Conservation (phyloP, 1,284 basidiomycete genomes). For the Malassezia vespertilionis region DNA sequence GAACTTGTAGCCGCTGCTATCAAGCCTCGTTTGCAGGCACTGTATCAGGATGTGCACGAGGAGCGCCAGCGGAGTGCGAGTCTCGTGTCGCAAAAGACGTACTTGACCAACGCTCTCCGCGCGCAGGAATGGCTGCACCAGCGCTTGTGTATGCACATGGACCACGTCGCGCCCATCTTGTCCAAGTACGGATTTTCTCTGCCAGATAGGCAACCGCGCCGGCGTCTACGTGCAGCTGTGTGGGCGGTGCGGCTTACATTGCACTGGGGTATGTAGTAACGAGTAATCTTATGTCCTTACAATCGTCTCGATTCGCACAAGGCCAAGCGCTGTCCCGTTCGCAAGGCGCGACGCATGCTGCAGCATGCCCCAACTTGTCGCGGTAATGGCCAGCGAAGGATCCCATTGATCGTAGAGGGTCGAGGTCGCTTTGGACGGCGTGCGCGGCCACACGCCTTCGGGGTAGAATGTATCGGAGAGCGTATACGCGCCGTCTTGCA, state of each 20-base stretch:
- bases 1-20: background rate
- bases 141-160: slow-evolving; percentile 4
- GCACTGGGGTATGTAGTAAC: slow-evolving; percentile 1
- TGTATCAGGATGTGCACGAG: slow-evolving; percentile 1
- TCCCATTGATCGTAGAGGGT: slow-evolving; percentile 7
- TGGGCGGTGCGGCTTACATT: slow-evolving; percentile 7
- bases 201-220: background rate
- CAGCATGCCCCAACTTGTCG: slow-evolving; percentile 6
- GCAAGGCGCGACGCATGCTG: slow-evolving; percentile 8
- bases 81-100: slow-evolving; percentile 12
- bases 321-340: slow-evolving; percentile 7
- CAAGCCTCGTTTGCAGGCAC: background rate
- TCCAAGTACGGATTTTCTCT: background rate
- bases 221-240: slow-evolving; percentile 1
- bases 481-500: background rate
- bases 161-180: background rate
- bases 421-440: background rate
- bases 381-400: slow-evolving; percentile 2
- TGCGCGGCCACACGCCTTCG: slow-evolving; percentile 8
- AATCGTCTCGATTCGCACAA: slow-evolving; percentile 11
- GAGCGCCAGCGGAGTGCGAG: slow-evolving; percentile 1
- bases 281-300: background rate
- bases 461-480: slow-evolving; percentile 7
- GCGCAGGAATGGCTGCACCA: slow-evolving; percentile 13
- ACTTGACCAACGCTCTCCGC: slow-evolving; percentile 1